Conservation (phyloP, 2,329 filamentous ascomycete genomes). For the Cephalotrichum gorgonifer region DNA sequence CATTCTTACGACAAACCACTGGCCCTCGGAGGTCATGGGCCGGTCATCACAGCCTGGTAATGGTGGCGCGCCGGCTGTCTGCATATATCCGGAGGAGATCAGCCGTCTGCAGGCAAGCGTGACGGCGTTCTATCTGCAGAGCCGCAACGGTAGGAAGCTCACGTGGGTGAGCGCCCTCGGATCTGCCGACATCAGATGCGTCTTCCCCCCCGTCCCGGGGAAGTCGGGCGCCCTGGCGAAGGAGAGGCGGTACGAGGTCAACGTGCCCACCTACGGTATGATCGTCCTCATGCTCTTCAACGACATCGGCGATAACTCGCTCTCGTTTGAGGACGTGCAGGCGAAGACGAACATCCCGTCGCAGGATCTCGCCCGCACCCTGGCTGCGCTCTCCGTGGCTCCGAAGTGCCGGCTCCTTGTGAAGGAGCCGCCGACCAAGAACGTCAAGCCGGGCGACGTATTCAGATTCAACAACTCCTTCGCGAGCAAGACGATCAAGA, state of each 20-base stretch:
- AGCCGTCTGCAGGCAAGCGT: slow-evolving; percentile 73
- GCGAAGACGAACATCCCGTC: slow-evolving; percentile 68
- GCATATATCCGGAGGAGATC: slow-evolving; percentile 67
- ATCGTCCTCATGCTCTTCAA: slow-evolving; percentile 86
- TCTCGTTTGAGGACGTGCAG: slow-evolving; percentile 70
- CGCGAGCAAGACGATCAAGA: slow-evolving; percentile 70
- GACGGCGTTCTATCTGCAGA: slow-evolving; percentile 76
- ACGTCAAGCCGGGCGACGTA: slow-evolving; percentile 62
- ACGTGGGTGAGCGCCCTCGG: slow-evolving; percentile 69
- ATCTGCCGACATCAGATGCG: slow-evolving; percentile 75
- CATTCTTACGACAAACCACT: slow-evolving; percentile 86
- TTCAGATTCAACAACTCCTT: slow-evolving; percentile 81
- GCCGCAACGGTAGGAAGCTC: slow-evolving; percentile 78
- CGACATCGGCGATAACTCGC: slow-evolving; percentile 43
- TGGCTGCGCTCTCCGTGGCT: slow-evolving; percentile 73
- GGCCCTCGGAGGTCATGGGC: slow-evolving; percentile 85
- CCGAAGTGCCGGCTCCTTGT: slow-evolving; percentile 72
- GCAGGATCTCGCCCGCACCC: slow-evolving; percentile 61
- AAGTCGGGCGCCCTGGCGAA: slow-evolving; percentile 52
- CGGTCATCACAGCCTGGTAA: slow-evolving; percentile 20
- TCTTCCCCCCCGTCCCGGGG: slow-evolving; percentile 61
- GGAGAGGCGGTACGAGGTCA: slow-evolving; percentile 76
- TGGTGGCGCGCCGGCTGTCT: slow-evolving; percentile 28
- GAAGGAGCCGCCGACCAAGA: slow-evolving; percentile 73
- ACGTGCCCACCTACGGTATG: slow-evolving; percentile 89